Base-by-base conservation (phyloP, 805 yeast genomes). In the Teunomyces gatunensis region DNA sequence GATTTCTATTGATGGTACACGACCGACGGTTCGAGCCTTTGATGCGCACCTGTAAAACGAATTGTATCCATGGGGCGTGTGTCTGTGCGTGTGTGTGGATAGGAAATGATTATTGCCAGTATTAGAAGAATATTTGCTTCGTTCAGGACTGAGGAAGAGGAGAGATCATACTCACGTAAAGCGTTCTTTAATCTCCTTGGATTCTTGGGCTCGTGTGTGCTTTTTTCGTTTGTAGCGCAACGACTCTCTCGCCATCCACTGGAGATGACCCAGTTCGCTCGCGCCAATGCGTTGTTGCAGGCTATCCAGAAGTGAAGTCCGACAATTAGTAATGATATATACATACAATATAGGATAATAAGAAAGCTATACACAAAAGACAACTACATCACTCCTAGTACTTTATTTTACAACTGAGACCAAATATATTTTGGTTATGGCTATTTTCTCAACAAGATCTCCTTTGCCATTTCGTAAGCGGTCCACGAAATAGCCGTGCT, bases 401-500 rank as follows among this genome's bases (percentile, higher is more conserved):
- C 27, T 25, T 25, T 29, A 39, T 27, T 27, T 29, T 39, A 39
- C 32, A 25, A 39, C 28, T 25, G 34, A 28, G 23, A 39, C 43
- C 11, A n/a, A 15, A 12, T 18, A 18, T 18, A 18, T n/a, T n/a
- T n/a, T 18, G 20, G 20, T 9, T 13, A 35, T 32, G 18, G 13
- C 33, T 39, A 50, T 18, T 47, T 47, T 48, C 57, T 63, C 37
- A 78, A 63, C 59, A 84, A 67, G 54, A 85, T 75, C 55, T 81
- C 84, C 69, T 92, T 92, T 39, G 97, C 97, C 92, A 91, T 88
- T 66, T 92, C 99, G 67, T 92, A 92, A 23, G 96, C 89, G 1
- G 98, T 92, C 98, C 98, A 92, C 54, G 96, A 84, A 52, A 92
- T 90, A 17, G 98, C 98, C 6, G 98, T 92, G 40, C 95, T 84